Percentiles rank a stretch among this genome's conserved stretches.
Evolutionary conservation across 345 rosid species (phyloP).

Genomic region (Eucalyptus urophylla): DNA sequence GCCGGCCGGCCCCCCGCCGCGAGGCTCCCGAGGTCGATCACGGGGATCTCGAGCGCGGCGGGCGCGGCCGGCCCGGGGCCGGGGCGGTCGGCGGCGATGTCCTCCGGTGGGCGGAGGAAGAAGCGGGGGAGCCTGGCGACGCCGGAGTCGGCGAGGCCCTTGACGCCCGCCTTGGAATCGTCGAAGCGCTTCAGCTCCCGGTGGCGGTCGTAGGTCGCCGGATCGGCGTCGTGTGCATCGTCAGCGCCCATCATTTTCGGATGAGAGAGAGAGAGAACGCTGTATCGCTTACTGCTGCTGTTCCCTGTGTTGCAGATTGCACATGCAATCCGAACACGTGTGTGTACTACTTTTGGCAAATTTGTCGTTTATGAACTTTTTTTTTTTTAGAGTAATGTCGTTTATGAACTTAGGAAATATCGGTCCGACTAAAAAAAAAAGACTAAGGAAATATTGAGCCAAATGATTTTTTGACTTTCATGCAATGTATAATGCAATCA

Average conservation of each 20-base stretch:
- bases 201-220: not conserved
- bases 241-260: not conserved
- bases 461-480: no score
- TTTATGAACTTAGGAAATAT: not conserved
- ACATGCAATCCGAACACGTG: not conserved
- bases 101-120: slow-evolving; percentile 2
- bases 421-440: not conserved
- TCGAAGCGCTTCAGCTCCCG: slow-evolving; percentile 12
- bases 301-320: fast-evolving
- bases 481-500: fast-evolving
- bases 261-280: not conserved
- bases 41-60: not conserved
- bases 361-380: not conserved
- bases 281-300: not conserved
- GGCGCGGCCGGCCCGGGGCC: not conserved
- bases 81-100: not conserved
- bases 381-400: not conserved
- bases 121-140: slow-evolving; percentile 5
- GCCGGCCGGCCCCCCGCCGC: not conserved
- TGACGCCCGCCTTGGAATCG: slow-evolving; percentile 20
- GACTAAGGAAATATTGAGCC: no score
- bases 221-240: not conserved
- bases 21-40: slow-evolving; percentile 1
- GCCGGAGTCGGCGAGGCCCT: slow-evolving; percentile 19
- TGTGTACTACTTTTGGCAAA: not conserved